phyloP scores from a whole-genome alignment of 2,329 filamentous ascomycete genomes.

The Sphaerulina populicola region DNA sequence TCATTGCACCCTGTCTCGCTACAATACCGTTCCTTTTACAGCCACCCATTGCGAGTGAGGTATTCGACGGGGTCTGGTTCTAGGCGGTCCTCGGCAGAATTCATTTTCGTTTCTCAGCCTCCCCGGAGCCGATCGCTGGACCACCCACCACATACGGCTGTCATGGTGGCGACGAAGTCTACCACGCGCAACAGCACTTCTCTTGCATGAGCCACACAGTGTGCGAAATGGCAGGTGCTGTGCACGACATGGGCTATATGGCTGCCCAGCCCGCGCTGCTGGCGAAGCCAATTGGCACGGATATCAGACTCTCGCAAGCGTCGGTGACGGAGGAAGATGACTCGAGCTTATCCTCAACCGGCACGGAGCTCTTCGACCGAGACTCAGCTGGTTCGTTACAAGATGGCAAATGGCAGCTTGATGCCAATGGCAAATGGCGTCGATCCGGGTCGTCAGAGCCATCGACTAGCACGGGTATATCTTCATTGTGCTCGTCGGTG shows the following conservation, averaged over 20 bases:
- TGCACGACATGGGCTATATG: constrained; percentile 15
- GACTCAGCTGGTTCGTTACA: constrained; percentile 14
- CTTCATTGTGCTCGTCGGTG: constrained; percentile 30
- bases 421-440: constrained; percentile 28
- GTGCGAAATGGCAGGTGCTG: constrained; percentile 14
- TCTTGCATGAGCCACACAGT: constrained; percentile 5
- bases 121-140: constrained; percentile 7
- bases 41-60: not conserved
- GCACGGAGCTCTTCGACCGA: constrained; percentile 28
- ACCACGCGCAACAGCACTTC: constrained; percentile 4
- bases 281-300: constrained; percentile 11
- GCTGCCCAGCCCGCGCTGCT: constrained; percentile 9
- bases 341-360: constrained; percentile 28
- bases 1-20: not conserved
- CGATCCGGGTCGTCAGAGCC: constrained; percentile 30
- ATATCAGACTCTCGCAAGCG: constrained; percentile 15
- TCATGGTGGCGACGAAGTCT: constrained; percentile 16
- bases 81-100: constrained; percentile 7
- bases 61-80: constrained; percentile 1
- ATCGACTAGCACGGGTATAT: constrained; percentile 30
- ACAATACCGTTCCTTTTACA: constrained; percentile 1
- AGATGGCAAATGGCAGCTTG: constrained; percentile 22
- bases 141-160: constrained; percentile 1
- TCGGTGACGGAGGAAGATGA: constrained; percentile 25
- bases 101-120: constrained; percentile 1